Evolutionary conservation across 75 land plant genomes (phyloP).

Genomic region (Cupressus sempervirens): DNA sequence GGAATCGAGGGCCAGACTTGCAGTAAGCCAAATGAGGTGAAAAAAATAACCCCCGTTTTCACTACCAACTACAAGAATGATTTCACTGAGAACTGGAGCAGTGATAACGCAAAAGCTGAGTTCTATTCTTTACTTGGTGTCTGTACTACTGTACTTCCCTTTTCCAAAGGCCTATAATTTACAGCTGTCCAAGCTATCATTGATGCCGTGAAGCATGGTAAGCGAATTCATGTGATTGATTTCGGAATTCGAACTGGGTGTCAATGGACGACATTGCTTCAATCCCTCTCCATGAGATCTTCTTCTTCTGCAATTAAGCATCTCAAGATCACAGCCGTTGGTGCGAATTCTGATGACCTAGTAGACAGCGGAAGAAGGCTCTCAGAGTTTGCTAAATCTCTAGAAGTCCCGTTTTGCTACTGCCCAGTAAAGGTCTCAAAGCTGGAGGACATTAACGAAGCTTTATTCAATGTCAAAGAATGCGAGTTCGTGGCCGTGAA

Average conservation of each 20-base stretch:
- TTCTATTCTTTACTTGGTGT: too few relatives aligned
- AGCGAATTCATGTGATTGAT: too few relatives aligned
- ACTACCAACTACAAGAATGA: not conserved
- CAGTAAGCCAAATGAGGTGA: not conserved
- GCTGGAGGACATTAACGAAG: not conserved
- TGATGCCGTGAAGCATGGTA: too few relatives aligned
- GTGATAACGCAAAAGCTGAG: too few relatives aligned
- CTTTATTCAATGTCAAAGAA: not conserved
- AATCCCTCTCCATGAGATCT: slow-evolving; percentile 9
- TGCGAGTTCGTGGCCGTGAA: not conserved
- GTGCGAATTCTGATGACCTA: not conserved
- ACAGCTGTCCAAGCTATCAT: too few relatives aligned
- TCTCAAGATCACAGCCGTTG: slow-evolving; percentile 24
- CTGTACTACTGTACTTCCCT: too few relatives aligned
- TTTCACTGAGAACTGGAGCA: too few relatives aligned
- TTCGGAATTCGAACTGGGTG: not conserved
- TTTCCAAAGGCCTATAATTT: too few relatives aligned
- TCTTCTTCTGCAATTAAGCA: slow-evolving; percentile 4
- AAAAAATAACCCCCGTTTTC: not conserved
- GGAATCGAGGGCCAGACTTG: not conserved
- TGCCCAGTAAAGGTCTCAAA: not conserved
- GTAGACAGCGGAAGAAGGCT: not conserved
- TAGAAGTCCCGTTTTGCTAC: not conserved
- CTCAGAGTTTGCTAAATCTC: not conserved
- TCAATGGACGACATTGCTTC: slow-evolving; percentile 21